Percentiles rank a stretch among this genome's conserved stretches.
Evolutionary conservation across 306 rosid genomes (phyloP).

Genomic region (Arachis stenosperma): DNA sequence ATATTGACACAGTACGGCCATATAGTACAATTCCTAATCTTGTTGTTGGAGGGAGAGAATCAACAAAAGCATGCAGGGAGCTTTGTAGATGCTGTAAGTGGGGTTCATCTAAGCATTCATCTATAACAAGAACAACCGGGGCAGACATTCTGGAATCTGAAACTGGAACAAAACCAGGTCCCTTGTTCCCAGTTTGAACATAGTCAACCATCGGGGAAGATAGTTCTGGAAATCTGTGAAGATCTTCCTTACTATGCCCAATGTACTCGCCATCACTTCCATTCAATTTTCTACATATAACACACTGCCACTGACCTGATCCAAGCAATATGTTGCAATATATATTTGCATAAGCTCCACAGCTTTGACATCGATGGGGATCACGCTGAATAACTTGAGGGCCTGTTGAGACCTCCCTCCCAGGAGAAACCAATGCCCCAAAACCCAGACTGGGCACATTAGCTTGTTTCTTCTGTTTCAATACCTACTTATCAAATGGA

Average conservation of each 20-base stretch:
- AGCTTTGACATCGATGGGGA: slow-evolving; percentile 92
- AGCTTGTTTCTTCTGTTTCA: slow-evolving; percentile 87
- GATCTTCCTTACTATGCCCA: slow-evolving; percentile 78
- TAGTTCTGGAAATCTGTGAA: slow-evolving; percentile 79
- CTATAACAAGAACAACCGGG: slow-evolving; percentile 88
- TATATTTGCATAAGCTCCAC: slow-evolving; percentile 92
- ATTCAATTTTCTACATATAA: slow-evolving; percentile 80
- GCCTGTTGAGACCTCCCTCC: slow-evolving; percentile 78
- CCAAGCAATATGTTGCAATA: slow-evolving; percentile 85
- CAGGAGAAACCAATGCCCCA: slow-evolving; percentile 95
- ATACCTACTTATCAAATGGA: slow-evolving; percentile 55
- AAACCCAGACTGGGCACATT: slow-evolving; percentile 97
- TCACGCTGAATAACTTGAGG: slow-evolving; percentile 88
- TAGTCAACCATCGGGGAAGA: slow-evolving; percentile 86
- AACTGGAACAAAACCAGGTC: slow-evolving; percentile 96
- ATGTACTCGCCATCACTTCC: slow-evolving; percentile 88
- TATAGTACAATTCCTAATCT: slow-evolving; percentile 85
- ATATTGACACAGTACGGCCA: slow-evolving; percentile 91
- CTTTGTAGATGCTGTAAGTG: slow-evolving; percentile 89
- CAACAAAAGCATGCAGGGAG: slow-evolving; percentile 94
- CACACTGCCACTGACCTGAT: slow-evolving; percentile 99
- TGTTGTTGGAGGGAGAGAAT: slow-evolving; percentile 84
- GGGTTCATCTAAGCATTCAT: slow-evolving; percentile 94
- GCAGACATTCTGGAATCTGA: slow-evolving; percentile 92
- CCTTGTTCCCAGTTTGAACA: slow-evolving; percentile 84